Evolutionary conservation across 768 basidiomycete genomes (phyloP).

Genomic region (Pleurotus eryngii): DNA sequence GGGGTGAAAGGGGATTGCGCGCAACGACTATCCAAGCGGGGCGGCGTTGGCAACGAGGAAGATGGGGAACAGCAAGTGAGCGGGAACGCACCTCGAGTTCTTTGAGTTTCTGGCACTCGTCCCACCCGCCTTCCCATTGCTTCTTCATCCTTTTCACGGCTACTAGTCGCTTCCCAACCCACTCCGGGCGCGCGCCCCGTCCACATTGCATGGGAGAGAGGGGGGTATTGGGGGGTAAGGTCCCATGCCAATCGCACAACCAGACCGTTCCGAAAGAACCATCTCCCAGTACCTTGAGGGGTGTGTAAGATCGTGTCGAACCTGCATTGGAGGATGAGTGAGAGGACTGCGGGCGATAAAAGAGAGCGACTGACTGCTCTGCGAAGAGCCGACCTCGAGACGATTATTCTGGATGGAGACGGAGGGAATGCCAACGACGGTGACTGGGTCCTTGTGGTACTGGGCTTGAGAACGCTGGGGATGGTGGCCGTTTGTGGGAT

Average conservation of each 20-base stretch:
- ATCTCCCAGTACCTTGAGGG: conserved; percentile 95
- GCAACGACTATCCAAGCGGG: conserved; percentile 68
- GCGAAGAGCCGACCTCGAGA: conserved; percentile 70
- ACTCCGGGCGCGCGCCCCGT: conserved; percentile 88
- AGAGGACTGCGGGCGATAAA: conserved; percentile 13
- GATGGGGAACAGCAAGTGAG: conserved; percentile 8
- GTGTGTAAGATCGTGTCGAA: conserved; percentile 86
- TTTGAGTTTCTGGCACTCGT: conserved; percentile 91
- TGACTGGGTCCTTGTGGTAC: conserved; percentile 55
- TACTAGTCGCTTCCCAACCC: conserved; percentile 90
- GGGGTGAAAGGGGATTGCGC: conserved; percentile 90
- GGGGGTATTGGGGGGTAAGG: conserved; percentile 86
- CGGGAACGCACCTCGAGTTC: conserved; percentile 79
- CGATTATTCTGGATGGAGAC: conserved; percentile 67
- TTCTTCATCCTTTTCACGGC: conserved; percentile 99
- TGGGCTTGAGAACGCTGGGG: conserved; percentile 25
- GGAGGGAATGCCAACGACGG: conserved; percentile 72
- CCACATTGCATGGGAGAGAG: conserved; percentile 96
- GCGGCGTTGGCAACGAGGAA: conserved; percentile 14
- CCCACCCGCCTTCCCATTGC: conserved; percentile 97
- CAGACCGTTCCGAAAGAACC: conserved; percentile 98
- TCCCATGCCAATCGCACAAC: conserved; percentile 99
- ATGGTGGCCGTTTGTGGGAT: conserved; percentile 18
- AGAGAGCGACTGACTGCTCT: conserved; percentile 54
- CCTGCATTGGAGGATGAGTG: conserved; percentile 37